A percentile compares a stretch with the other conserved stretches of the same genome.
phyloP scores from a whole-genome alignment of 345 rosid genomes.

The Camelina sativa region DNA sequence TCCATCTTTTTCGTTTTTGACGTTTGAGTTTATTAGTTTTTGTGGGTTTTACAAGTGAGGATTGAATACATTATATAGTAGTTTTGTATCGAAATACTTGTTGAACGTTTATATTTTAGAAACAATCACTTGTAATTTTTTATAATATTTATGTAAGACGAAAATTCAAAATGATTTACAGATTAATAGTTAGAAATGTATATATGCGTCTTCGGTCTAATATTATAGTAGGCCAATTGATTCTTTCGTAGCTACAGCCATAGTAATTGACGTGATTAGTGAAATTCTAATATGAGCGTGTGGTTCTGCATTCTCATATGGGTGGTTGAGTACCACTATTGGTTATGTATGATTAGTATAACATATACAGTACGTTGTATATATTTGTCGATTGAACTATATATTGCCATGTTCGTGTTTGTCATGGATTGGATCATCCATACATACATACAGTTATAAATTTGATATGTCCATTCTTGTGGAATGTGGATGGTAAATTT shows the following conservation, averaged over 20 bases:
- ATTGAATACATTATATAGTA: slow-evolving; percentile 30
- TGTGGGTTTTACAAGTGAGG: slow-evolving; percentile 18
- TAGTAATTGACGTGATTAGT: not conserved
- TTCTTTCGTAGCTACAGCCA: not conserved
- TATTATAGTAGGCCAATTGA: slow-evolving; percentile 8
- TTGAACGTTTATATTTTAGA: not conserved
- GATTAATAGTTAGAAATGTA: slow-evolving; percentile 4
- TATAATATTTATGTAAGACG: slow-evolving; percentile 20
- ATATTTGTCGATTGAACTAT: not conserved
- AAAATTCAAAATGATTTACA: not conserved
- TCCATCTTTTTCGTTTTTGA: slow-evolving; percentile 27
- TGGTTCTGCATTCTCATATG: not conserved
- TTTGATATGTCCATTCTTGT: not conserved
- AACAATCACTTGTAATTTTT: slow-evolving; percentile 13
- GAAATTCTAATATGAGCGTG: not conserved
- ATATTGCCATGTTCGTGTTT: not conserved
- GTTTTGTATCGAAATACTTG: slow-evolving; percentile 9
- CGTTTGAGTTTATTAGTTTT: not conserved
- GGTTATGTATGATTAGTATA: not conserved
- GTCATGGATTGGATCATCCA: not conserved
- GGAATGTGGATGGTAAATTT: not conserved
- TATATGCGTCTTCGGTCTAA: not conserved
- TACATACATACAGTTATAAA: no score
- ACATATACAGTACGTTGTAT: not conserved
- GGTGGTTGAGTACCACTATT: not conserved